Evolutionary conservation across 225 moss, liverwort and hornwort genomes (phyloP).

Genomic region (Ulota crispa): DNA sequence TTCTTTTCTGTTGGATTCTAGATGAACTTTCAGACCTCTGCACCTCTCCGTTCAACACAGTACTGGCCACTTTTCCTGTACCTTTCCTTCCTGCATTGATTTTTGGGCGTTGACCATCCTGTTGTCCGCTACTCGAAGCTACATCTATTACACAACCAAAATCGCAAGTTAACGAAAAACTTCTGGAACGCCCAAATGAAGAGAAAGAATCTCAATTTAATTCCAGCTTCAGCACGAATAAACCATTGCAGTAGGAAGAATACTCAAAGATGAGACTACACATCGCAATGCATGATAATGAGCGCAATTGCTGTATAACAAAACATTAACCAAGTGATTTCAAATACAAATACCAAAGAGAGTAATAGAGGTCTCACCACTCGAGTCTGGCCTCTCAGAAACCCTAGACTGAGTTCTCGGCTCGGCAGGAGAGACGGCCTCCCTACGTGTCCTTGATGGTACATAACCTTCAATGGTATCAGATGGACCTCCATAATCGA

Average conservation of each 20-base stretch:
- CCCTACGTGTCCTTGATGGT: constrained; percentile 52
- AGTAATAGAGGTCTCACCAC: constrained; percentile 26
- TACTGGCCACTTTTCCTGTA: constrained; percentile 7
- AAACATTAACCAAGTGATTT: background rate
- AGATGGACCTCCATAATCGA: constrained; percentile 64
- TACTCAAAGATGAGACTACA: background rate
- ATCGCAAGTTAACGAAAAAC: constrained; percentile 16
- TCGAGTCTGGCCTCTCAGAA: constrained; percentile 12
- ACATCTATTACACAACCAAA: constrained; percentile 15
- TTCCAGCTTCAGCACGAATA: background rate
- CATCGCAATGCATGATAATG: background rate
- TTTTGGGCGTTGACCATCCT: background rate
- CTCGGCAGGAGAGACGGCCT: constrained; percentile 18
- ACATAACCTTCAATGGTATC: constrained; percentile 88
- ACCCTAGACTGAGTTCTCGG: constrained; percentile 14
- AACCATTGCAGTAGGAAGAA: background rate
- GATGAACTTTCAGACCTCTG: constrained; percentile 24
- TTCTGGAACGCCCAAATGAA: background rate
- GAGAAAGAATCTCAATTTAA: background rate
- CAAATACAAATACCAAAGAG: background rate
- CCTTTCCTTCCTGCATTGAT: background rate
- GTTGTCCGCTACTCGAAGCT: constrained; percentile 16
- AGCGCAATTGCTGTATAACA: background rate
- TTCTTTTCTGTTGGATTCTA: constrained; percentile 28
- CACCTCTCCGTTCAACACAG: constrained; percentile 2